These are phyloP conservation scores for Globisporangium apiculatum DNA, from an alignment of 352 stramenopile genomes.

Conservation along the genomic window DNA sequence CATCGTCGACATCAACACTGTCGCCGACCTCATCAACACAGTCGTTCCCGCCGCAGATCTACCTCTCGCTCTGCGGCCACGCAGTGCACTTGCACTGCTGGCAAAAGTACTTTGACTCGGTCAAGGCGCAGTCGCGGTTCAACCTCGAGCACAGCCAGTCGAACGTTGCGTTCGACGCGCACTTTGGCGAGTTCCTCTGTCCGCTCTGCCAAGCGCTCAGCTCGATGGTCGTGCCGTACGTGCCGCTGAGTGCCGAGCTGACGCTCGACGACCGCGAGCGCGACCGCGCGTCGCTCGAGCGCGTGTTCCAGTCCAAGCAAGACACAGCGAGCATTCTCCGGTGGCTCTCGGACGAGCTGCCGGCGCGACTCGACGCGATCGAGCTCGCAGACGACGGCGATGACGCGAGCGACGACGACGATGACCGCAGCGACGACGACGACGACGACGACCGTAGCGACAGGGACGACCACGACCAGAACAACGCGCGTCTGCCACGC, in stretches of 20 bases:
- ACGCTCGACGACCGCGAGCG: slow-evolving; percentile 49
- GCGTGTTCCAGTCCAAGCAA: slow-evolving; percentile 67
- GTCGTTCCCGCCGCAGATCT: slow-evolving; percentile 56
- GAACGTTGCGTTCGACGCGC: slow-evolving; percentile 81
- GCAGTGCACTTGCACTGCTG: slow-evolving; percentile 87
- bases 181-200: slow-evolving; percentile 86
- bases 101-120: slow-evolving; percentile 86
- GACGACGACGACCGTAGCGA: slow-evolving; percentile 13
- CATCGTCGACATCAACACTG: not conserved
- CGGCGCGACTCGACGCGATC: slow-evolving; percentile 32
- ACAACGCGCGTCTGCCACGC: slow-evolving; percentile 9
- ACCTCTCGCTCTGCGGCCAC: slow-evolving; percentile 83
- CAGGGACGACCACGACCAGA: slow-evolving; percentile 18
- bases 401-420: slow-evolving; percentile 16
- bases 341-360: slow-evolving; percentile 51
- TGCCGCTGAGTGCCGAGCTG: slow-evolving; percentile 48
- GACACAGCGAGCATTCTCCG: slow-evolving; percentile 55
- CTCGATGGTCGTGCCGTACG: slow-evolving; percentile 85
- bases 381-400: slow-evolving; percentile 28
- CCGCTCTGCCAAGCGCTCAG: slow-evolving; percentile 87
- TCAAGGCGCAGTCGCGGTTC: slow-evolving; percentile 61
- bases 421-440: not conserved
- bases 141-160: slow-evolving; percentile 68
- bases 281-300: slow-evolving; percentile 59
- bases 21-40: too few relatives aligned